These are phyloP conservation scores for Eucalyptus viminalis DNA, from an alignment of 345 rosid species.

Conservation along the genomic window DNA sequence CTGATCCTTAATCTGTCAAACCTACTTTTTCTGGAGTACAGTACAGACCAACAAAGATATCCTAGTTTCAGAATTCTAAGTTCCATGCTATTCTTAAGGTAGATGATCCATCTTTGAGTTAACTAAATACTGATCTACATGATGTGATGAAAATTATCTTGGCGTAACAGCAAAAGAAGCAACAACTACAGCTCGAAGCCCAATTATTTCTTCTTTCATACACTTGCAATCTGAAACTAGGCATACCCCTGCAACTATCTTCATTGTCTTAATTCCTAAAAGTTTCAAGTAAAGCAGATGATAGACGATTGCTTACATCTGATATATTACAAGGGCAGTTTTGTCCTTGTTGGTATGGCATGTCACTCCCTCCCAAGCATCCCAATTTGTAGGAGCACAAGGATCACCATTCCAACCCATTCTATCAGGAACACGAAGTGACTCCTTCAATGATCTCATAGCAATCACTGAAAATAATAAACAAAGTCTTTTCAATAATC, in stretches of 20 bases:
- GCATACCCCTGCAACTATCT: not conserved
- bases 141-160: not conserved
- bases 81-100: not conserved
- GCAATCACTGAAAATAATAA: conserved; percentile 37
- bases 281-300: not conserved
- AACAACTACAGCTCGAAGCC: not conserved
- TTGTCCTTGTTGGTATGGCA: conserved; percentile 54
- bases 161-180: not conserved
- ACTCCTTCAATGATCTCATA: conserved; percentile 88
- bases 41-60: not conserved
- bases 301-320: conserved; percentile 54
- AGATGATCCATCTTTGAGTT: not conserved
- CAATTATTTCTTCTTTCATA: not conserved
- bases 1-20: not conserved
- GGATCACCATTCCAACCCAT: conserved; percentile 99
- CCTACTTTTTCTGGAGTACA: not conserved
- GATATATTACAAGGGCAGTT: conserved; percentile 72
- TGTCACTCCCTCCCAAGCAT: conserved; percentile 97
- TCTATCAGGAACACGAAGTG: conserved; percentile 75
- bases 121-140: not conserved
- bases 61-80: not conserved
- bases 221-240: not conserved
- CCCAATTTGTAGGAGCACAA: conserved; percentile 95
- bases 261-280: not conserved
- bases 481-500: not conserved